phyloP scores from a whole-genome alignment of 2,329 filamentous ascomycete genomes.

The Colletotrichum liriopes region DNA sequence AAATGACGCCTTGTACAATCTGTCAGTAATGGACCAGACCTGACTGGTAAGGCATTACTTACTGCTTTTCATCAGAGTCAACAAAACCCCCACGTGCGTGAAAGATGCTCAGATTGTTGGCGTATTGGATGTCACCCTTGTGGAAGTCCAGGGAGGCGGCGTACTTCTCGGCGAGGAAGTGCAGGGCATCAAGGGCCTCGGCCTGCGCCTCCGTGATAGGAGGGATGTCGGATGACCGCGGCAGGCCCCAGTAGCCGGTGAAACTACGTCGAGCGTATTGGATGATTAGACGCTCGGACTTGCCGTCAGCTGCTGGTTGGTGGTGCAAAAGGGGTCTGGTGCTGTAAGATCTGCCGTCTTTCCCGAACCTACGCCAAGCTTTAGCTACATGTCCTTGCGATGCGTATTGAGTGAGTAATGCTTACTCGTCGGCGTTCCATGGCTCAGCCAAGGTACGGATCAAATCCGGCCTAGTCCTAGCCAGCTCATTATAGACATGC shows the following conservation, averaged over 20 bases:
- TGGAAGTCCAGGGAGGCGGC: constrained; percentile 62
- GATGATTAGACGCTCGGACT: constrained; percentile 69
- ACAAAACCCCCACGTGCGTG: constrained; percentile 67
- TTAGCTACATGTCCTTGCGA: neutral
- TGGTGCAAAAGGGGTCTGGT: constrained; percentile 70
- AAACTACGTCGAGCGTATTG: constrained; percentile 74
- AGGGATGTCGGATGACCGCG: constrained; percentile 68
- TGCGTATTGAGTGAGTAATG: constrained; percentile 21
- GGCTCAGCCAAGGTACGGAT: constrained; percentile 69
- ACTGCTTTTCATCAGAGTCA: constrained; percentile 61
- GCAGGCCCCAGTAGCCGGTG: constrained; percentile 70
- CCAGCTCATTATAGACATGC: constrained; percentile 75
- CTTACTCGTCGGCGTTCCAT: constrained; percentile 64
- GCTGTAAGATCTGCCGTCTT: constrained; percentile 61
- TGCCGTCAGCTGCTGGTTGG: constrained; percentile 61
- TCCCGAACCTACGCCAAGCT: constrained; percentile 62
- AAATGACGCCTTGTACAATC: constrained; percentile 60
- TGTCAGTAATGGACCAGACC: constrained; percentile 47
- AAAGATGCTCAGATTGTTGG: constrained; percentile 70
- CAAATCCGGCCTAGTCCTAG: constrained; percentile 70
- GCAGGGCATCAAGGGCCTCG: constrained; percentile 67
- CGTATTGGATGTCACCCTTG: constrained; percentile 68
- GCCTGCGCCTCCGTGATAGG: constrained; percentile 69
- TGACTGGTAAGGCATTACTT: constrained; percentile 45
- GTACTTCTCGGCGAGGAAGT: constrained; percentile 64